These are phyloP conservation scores for Penicillium samsonianum DNA, from an alignment of 495 filamentous ascomycete genomes.

Conservation along the genomic window DNA sequence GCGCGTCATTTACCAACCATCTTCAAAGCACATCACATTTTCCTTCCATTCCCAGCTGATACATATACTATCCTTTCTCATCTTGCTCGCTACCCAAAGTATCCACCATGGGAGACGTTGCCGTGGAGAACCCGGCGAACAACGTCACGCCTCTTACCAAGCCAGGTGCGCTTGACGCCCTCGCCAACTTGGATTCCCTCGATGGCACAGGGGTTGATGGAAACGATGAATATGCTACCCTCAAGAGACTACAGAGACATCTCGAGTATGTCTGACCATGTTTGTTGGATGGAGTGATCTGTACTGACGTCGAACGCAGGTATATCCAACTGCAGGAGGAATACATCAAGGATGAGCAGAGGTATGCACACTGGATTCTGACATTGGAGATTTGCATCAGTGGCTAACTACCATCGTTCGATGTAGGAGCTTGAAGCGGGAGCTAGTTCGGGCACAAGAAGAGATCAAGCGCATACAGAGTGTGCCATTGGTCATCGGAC, in stretches of 20 bases:
- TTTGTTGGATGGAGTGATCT: neutral
- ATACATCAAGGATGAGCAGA: constrained; percentile 99
- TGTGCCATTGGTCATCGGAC: constrained; percentile 95
- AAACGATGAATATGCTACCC: constrained; percentile 88
- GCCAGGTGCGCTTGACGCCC: constrained; percentile 71
- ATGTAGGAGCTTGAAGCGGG: constrained; percentile 87
- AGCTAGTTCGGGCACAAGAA: constrained; percentile 95
- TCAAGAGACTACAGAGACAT: constrained; percentile 94
- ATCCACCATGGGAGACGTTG: constrained; percentile 75
- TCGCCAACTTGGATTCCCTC: constrained; percentile 85
- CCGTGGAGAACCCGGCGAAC: constrained; percentile 77
- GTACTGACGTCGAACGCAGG: constrained; percentile 49
- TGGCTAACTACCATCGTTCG: constrained; percentile 12
- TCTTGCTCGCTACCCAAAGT: constrained; percentile 4
- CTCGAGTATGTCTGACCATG: constrained; percentile 66
- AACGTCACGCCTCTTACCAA: constrained; percentile 73
- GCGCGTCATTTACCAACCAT: constrained; percentile 20
- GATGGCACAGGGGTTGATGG: constrained; percentile 79
- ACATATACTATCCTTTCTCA: neutral
- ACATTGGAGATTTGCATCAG: neutral
- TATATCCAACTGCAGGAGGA: constrained; percentile 99
- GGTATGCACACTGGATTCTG: constrained; percentile 47
- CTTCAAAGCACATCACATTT: constrained; percentile 5
- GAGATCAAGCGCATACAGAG: constrained; percentile 99
- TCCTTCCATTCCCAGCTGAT: constrained; percentile 5